phyloP scores from a whole-genome alignment of 805 yeast genomes.

The Danielozyma ontarioensis region DNA sequence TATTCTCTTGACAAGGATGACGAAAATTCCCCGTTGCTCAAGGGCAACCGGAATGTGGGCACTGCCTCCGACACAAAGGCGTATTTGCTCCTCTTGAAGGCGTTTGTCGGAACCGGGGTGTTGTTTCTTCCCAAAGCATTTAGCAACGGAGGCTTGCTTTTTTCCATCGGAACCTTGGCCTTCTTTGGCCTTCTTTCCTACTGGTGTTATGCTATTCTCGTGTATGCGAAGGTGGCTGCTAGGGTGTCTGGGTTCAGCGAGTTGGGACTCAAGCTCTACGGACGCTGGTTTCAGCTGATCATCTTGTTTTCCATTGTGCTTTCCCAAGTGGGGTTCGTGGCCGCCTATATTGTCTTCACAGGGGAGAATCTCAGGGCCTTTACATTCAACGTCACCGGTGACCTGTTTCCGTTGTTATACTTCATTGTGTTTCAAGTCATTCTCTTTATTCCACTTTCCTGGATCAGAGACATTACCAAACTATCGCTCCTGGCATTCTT shows the following conservation, averaged over 20 bases:
- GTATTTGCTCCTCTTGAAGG: constrained; percentile 64
- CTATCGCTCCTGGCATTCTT: constrained; percentile 65
- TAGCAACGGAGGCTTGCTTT: constrained; percentile 64
- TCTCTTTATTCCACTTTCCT: constrained; percentile 61
- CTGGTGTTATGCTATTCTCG: constrained; percentile 71
- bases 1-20: constrained; percentile 28
- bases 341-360: constrained; percentile 76
- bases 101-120: constrained; percentile 76
- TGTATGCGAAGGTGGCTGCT: constrained; percentile 52
- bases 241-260: constrained; percentile 76
- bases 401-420: constrained; percentile 36
- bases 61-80: constrained; percentile 73
- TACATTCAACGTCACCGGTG: constrained; percentile 42
- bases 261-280: constrained; percentile 61
- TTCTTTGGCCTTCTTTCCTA: constrained; percentile 67
- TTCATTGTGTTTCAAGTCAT: constrained; percentile 53
- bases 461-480: constrained; percentile 72
- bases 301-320: constrained; percentile 61
- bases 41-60: constrained; percentile 26
- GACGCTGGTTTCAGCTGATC: constrained; percentile 57
- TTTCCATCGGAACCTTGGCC: constrained; percentile 47
- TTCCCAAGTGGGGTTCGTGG: constrained; percentile 76
- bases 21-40: constrained; percentile 31
- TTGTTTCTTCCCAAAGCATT: constrained; percentile 67
- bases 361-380: constrained; percentile 69